Base-by-base conservation (phyloP, 2,329 filamentous ascomycete genomes). In the Pezicula carpinea region DNA sequence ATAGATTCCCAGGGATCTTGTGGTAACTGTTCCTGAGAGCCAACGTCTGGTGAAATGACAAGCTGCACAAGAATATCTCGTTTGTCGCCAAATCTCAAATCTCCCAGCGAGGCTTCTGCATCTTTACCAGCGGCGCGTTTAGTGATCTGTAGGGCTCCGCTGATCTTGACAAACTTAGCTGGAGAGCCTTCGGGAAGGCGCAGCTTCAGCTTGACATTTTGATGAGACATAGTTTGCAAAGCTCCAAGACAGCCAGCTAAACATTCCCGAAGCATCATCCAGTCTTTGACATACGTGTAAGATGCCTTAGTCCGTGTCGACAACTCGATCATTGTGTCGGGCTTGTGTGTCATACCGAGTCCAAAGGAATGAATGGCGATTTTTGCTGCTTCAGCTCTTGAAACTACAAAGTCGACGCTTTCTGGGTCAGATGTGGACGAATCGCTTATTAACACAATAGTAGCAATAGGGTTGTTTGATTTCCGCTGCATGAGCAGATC, bases 241-340 rank as follows among this genome's bases (percentile, higher is more conserved):
- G 89, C 84, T 39, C 93, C 93, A 22, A 99, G 73, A 61, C 92
- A 97, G 36, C 93, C 93, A 19, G 91, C 93, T 38, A 96, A 77
- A 65, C 93, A 97, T 66, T 99, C 93, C 22, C 93, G 85, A 31
- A 99, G 78, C 92, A 97, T 99, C 92, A 97, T 97, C 93, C 93
- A 99, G 66, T 99, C 93, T 69, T 97, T 99, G 57, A 99, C 91
- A 61, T 97, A 99, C 1, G 90, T 95, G 63, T 97, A 99, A 1
- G 90, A 95, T 4, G 91, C 93, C 70, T 97, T 99, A 3, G 93
- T 99, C 51, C 90, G 80, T 6, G 88, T 93, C 1, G 93, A 97
- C 11, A 99, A 74, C 68, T 97, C 92, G 53, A 99, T 96, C 90
- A 99, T 95, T 1, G 91, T 96, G 64, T 99, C 93, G 5, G 93